phyloP scores from a whole-genome alignment of 2,329 filamentous ascomycete genomes.

The Paecilomyces niveus region DNA sequence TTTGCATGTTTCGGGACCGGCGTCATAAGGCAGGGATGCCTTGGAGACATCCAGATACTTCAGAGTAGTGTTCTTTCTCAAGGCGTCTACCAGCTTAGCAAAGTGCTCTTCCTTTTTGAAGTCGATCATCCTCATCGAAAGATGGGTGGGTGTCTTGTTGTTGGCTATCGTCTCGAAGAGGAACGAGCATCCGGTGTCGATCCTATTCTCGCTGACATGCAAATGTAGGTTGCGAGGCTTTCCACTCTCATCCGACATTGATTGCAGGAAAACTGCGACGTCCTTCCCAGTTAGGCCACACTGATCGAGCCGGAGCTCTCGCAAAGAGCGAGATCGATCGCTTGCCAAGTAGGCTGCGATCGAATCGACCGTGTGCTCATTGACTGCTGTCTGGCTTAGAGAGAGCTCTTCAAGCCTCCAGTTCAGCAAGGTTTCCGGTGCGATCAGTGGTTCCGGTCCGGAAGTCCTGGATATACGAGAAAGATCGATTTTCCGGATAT shows the following conservation, averaged over 20 bases:
- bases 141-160: slow-evolving; percentile 53
- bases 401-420: slow-evolving; percentile 62
- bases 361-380: slow-evolving; percentile 57
- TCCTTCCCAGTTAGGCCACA: slow-evolving; percentile 60
- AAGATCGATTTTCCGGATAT: slow-evolving; percentile 59
- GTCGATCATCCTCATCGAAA: slow-evolving; percentile 63
- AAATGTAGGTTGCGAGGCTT: slow-evolving; percentile 54
- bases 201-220: slow-evolving; percentile 56
- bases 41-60: slow-evolving; percentile 62
- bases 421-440: slow-evolving; percentile 57
- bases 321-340: slow-evolving; percentile 53
- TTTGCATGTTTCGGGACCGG: slow-evolving; percentile 59
- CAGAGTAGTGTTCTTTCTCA: slow-evolving; percentile 57
- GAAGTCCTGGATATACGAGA: slow-evolving; percentile 59
- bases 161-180: slow-evolving; percentile 40
- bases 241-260: slow-evolving; percentile 49
- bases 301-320: slow-evolving; percentile 58
- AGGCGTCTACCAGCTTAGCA: slow-evolving; percentile 53
- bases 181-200: slow-evolving; percentile 36
- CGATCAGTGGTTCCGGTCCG: slow-evolving; percentile 56
- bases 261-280: slow-evolving; percentile 57
- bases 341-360: slow-evolving; percentile 58
- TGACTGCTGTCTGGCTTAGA: slow-evolving; percentile 56
- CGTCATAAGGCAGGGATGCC: slow-evolving; percentile 62
- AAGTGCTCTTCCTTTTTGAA: slow-evolving; percentile 61